A percentile compares a stretch with the other conserved stretches of the same genome.
These are phyloP conservation scores for Vanilla planifolia DNA, from an alignment of 106 monocot species.

Conservation along the genomic window DNA sequence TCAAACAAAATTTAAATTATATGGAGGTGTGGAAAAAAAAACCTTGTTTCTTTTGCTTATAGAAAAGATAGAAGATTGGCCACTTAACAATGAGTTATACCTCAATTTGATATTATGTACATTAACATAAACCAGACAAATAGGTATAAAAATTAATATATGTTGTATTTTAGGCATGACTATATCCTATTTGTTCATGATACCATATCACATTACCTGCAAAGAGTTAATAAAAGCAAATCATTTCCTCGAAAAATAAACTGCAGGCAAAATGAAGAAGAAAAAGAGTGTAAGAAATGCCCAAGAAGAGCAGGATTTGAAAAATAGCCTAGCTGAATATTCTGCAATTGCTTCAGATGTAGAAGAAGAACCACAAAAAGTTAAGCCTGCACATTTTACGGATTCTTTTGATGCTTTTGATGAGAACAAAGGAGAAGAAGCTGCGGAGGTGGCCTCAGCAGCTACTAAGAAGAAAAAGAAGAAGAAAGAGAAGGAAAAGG, in stretches of 20 bases:
- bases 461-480: slow-evolving; percentile 77
- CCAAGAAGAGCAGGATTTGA: slow-evolving; percentile 71
- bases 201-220: too few relatives aligned
- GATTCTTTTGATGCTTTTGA: slow-evolving; percentile 28
- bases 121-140: too few relatives aligned
- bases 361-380: slow-evolving; percentile 3
- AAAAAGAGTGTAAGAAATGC: slow-evolving; percentile 54
- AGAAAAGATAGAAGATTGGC: too few relatives aligned
- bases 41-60: too few relatives aligned
- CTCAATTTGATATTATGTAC: too few relatives aligned
- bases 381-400: slow-evolving; percentile 1
- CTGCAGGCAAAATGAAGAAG: slow-evolving; percentile 36
- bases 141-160: too few relatives aligned
- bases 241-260: slow-evolving; percentile 1
- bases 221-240: too few relatives aligned
- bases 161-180: too few relatives aligned
- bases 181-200: too few relatives aligned
- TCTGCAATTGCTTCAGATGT: slow-evolving; percentile 4
- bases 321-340: slow-evolving; percentile 51
- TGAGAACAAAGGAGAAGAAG: slow-evolving; percentile 36
- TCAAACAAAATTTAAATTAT: too few relatives aligned
- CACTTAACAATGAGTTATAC: too few relatives aligned
- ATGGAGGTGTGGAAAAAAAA: too few relatives aligned
- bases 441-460: slow-evolving; percentile 30
- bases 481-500: slow-evolving; percentile 72